Percentiles rank a stretch among this genome's conserved stretches.
phyloP scores from a whole-genome alignment of 2,329 filamentous ascomycete genomes.

The Fusarium sp. region DNA sequence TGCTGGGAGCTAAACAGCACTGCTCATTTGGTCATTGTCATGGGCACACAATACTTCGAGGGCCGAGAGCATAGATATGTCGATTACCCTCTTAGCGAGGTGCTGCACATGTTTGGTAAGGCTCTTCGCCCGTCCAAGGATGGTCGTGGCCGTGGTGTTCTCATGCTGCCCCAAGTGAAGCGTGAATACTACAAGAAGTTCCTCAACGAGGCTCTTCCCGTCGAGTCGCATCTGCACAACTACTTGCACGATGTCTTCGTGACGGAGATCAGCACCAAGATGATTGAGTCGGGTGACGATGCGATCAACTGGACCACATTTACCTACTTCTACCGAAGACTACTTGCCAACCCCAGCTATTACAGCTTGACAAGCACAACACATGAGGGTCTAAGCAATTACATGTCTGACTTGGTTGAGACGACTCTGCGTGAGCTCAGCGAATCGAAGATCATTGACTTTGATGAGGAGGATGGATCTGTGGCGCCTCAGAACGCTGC shows the following conservation, averaged over 20 bases:
- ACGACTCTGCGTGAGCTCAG: conserved; percentile 89
- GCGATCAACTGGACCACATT: conserved; percentile 99
- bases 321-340: conserved; percentile 95
- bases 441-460: conserved; percentile 94
- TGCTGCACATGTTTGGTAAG: conserved; percentile 98
- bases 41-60: conserved; percentile 98
- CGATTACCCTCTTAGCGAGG: conserved; percentile 93
- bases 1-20: conserved; percentile 94
- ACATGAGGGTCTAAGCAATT: conserved; percentile 92
- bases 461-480: conserved; percentile 93
- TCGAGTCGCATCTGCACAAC: conserved; percentile 92
- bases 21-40: conserved; percentile 92
- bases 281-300: conserved; percentile 94
- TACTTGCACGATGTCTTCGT: conserved; percentile 97
- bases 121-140: conserved; percentile 84
- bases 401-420: conserved; percentile 95
- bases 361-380: conserved; percentile 91
- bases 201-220: conserved; percentile 92
- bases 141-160: conserved; percentile 86
- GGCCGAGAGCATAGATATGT: conserved; percentile 97
- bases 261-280: conserved; percentile 95
- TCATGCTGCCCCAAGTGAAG: conserved; percentile 96
- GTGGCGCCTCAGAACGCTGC: conserved; percentile 93
- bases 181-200: conserved; percentile 99
- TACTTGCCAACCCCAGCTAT: conserved; percentile 96